These are phyloP conservation scores for Rhizopus arrhizus DNA, from an alignment of 371 early-diverging fungal genomes.

Conservation along the genomic window DNA sequence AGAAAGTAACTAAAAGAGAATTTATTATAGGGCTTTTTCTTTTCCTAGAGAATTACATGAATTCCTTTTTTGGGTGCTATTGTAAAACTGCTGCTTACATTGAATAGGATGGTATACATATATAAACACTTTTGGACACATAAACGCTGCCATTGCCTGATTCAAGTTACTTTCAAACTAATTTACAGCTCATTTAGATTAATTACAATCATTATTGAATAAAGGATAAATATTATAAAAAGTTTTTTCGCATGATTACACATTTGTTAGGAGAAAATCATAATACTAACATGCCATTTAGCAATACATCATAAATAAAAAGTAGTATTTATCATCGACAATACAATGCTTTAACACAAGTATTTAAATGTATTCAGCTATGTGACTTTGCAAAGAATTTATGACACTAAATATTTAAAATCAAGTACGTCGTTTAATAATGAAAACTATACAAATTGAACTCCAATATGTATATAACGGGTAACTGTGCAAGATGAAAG, in stretches of 20 bases:
- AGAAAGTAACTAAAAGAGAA: conserved; percentile 18
- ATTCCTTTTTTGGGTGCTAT: conserved; percentile 10
- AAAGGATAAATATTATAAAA: too few relatives aligned
- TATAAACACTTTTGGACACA: neutral
- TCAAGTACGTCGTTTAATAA: neutral
- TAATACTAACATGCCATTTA: neutral
- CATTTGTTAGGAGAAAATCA: too few relatives aligned
- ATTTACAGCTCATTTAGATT: too few relatives aligned
- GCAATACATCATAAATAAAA: conserved; percentile 9
- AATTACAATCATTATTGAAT: too few relatives aligned
- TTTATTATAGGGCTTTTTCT: conserved; percentile 15
- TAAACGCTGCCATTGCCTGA: too few relatives aligned
- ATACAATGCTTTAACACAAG: conserved; percentile 8
- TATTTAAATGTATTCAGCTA: conserved; percentile 2
- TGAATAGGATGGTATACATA: neutral
- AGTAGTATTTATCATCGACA: conserved; percentile 11
- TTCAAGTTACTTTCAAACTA: too few relatives aligned
- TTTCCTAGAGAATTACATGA: conserved; percentile 5
- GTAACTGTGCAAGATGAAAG: neutral
- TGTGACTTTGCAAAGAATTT: conserved; percentile 5
- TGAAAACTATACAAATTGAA: conserved; percentile 3
- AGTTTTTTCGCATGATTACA: too few relatives aligned
- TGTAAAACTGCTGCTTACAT: conserved; percentile 1
- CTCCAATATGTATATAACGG: conserved; percentile 1
- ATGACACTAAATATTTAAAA: conserved; percentile 1